Evolutionary conservation across 257 asterid genomes (phyloP).

Genomic region (Solanum acaule): DNA sequence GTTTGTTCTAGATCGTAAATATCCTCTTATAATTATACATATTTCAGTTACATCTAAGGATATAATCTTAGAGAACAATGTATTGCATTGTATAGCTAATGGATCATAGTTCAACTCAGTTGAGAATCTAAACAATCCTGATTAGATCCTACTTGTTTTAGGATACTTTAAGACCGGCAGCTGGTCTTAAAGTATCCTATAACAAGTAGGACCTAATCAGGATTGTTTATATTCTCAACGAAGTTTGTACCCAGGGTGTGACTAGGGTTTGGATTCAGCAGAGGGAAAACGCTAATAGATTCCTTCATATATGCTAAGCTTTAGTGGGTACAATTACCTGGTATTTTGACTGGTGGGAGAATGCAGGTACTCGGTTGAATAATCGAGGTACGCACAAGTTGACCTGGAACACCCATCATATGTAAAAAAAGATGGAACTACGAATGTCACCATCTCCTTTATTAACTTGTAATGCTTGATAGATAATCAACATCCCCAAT

Average conservation of each 20-base stretch:
- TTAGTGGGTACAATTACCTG: neutral
- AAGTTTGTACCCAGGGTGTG: neutral
- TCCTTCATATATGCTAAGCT: neutral
- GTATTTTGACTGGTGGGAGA: neutral
- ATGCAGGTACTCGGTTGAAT: neutral
- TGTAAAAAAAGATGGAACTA: neutral
- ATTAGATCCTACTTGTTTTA: neutral
- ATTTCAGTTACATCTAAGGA: neutral
- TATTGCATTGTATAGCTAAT: neutral
- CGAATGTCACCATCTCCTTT: neutral
- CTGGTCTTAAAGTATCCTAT: neutral
- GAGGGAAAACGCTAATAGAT: neutral
- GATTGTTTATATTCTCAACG: neutral
- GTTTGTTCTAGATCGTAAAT: neutral
- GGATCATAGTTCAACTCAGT: neutral
- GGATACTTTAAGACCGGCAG: too few species aligned
- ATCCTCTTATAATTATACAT: neutral
- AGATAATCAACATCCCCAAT: neutral
- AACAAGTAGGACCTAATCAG: neutral
- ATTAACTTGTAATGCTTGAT: neutral
- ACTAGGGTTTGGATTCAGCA: neutral
- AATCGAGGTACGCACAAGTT: neutral
- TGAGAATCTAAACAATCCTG: neutral
- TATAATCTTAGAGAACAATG: neutral
- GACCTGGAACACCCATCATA: neutral